Percentiles rank a stretch among this genome's conserved stretches.
Conservation (phyloP, 192 early-diverging fungal species). For the Backusella psychrophila region DNA sequence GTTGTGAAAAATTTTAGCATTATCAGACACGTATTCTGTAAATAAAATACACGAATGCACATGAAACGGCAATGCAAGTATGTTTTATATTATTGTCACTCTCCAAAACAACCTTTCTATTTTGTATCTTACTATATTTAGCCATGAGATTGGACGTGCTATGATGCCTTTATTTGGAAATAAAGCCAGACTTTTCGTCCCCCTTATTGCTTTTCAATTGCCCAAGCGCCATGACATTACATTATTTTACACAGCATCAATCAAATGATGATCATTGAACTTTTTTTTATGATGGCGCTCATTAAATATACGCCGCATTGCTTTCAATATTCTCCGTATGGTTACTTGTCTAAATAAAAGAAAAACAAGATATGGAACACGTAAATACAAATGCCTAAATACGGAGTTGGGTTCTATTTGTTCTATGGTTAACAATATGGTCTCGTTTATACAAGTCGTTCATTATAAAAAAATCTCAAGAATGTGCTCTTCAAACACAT, state of each 20-base stretch:
- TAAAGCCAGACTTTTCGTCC: neutral
- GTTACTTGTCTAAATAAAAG: neutral
- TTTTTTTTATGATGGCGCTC: neutral
- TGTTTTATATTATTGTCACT: slow-evolving; percentile 1
- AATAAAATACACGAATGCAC: neutral
- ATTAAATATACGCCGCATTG: neutral
- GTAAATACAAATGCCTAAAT: neutral
- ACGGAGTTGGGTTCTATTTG: neutral
- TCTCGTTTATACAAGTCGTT: neutral
- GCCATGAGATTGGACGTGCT: slow-evolving; percentile 5
- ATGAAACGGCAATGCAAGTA: slow-evolving; percentile 5
- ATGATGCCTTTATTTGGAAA: neutral
- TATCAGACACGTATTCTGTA: neutral
- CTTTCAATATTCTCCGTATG: neutral
- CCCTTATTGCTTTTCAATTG: neutral
- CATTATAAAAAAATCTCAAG: neutral
- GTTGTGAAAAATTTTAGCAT: neutral
- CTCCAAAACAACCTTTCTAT: neutral
- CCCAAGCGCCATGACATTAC: neutral
- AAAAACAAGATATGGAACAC: neutral
- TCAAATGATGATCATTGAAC: neutral
- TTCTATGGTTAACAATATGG: neutral
- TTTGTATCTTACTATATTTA: neutral
- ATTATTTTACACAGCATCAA: neutral
- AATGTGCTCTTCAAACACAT: neutral